Percentiles rank a stretch among this genome's conserved stretches.
Conservation (phyloP, 352 stramenopile genomes). For the Globisporangium iwayamae region DNA sequence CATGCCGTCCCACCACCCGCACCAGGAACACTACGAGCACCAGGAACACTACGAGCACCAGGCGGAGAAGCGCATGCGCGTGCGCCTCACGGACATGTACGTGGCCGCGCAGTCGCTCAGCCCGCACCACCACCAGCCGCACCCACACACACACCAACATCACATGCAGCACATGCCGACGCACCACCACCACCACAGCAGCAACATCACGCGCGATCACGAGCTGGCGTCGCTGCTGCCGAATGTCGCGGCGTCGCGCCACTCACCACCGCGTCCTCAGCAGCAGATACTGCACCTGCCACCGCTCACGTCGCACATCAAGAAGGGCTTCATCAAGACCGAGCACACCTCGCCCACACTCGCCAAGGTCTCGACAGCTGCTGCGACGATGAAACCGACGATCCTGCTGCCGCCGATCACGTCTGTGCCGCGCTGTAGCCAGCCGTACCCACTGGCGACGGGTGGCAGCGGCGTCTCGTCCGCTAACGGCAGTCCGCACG, state of each 20-base stretch:
- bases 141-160: neutral
- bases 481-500: neutral
- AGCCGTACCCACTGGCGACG: neutral
- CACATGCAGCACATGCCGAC: neutral
- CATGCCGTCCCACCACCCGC: neutral
- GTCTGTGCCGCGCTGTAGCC: constrained; percentile 12
- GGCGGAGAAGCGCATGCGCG: constrained; percentile 12
- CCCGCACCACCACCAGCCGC: constrained; percentile 1
- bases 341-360: neutral
- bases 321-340: neutral
- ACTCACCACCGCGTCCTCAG: neutral
- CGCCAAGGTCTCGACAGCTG: neutral
- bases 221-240: constrained; percentile 8
- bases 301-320: constrained; percentile 11
- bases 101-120: constrained; percentile 11
- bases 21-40: constrained; percentile 6
- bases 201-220: neutral
- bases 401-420: constrained; percentile 18
- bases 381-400: constrained; percentile 5
- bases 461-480: neutral
- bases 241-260: neutral
- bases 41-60: constrained; percentile 8
- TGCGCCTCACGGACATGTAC: constrained; percentile 15
- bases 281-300: constrained; percentile 10
- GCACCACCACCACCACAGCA: neutral